Percentiles rank a stretch among this genome's conserved stretches.
Evolutionary conservation across 2,329 filamentous ascomycete genomes (phyloP).

Genomic region (Phaeomoniella chlamydospora): DNA sequence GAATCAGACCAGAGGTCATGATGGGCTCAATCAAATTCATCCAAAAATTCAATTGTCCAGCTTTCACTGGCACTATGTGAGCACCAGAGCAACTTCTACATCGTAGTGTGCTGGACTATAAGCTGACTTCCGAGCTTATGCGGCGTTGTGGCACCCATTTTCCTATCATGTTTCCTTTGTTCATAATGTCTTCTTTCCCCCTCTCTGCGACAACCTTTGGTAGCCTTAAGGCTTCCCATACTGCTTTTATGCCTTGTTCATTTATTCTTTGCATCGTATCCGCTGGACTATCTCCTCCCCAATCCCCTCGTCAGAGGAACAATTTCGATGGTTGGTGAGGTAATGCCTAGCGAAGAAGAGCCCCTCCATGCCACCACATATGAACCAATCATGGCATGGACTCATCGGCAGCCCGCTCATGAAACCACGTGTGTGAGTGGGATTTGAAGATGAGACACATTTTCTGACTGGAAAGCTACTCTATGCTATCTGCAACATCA

Average conservation of each 20-base stretch:
- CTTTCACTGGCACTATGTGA: not conserved
- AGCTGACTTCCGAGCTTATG: too few species aligned
- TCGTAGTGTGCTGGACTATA: too few species aligned
- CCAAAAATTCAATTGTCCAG: not conserved
- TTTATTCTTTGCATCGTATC: too few species aligned
- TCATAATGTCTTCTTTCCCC: too few species aligned
- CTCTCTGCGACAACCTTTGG: too few species aligned
- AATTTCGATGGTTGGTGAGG: not conserved
- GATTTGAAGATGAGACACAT: conserved; percentile 84
- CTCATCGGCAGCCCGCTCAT: conserved; percentile 72
- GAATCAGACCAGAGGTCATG: not conserved
- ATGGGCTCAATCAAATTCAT: not conserved
- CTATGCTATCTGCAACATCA: too few species aligned
- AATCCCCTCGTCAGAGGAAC: not conserved
- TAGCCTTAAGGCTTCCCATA: too few species aligned
- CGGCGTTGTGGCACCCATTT: too few species aligned
- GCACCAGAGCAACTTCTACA: too few species aligned
- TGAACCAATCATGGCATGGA: conserved; percentile 11
- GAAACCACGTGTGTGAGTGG: conserved; percentile 47
- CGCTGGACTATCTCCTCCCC: not conserved
- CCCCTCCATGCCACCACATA: not conserved
- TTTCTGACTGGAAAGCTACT: too few species aligned
- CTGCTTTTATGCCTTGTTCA: too few species aligned
- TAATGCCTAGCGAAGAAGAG: not conserved
- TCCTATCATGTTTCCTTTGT: too few species aligned